Evolutionary conservation across 257 asterid genomes (phyloP).

Genomic region (Solanum tarapatanum): DNA sequence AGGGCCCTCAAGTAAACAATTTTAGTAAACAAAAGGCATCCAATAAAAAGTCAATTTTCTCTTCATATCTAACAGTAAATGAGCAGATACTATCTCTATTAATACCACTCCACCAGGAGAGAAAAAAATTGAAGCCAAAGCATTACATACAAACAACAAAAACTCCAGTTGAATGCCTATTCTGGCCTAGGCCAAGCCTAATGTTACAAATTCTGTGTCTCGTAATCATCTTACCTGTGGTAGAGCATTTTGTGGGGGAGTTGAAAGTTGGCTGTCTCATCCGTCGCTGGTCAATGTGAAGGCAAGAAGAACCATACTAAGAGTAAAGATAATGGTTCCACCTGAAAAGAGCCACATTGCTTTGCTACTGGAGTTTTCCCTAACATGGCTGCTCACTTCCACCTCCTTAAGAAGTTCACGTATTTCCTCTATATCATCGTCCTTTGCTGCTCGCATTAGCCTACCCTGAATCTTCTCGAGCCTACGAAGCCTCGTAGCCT

Average conservation of each 20-base stretch:
- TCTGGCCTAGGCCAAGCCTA: background rate
- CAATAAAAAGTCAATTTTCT: background rate
- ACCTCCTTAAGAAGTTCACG: slow-evolving; percentile 59
- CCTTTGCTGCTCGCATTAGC: slow-evolving; percentile 77
- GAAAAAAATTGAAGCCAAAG: background rate
- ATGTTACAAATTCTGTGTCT: background rate
- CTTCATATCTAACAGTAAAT: background rate
- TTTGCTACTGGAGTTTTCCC: slow-evolving; percentile 23
- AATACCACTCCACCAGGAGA: background rate
- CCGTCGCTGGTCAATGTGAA: slow-evolving; percentile 72
- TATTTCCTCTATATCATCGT: slow-evolving; percentile 64
- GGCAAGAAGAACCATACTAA: slow-evolving; percentile 51
- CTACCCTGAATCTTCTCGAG: slow-evolving; percentile 57
- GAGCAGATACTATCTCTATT: background rate
- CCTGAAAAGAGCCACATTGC: slow-evolving; percentile 70
- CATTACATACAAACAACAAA: background rate
- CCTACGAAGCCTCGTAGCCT: slow-evolving; percentile 27
- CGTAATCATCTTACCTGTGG: background rate
- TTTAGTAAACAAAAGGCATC: background rate
- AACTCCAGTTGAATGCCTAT: background rate
- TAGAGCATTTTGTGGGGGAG: background rate
- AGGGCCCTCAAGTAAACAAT: background rate
- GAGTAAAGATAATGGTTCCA: slow-evolving; percentile 55
- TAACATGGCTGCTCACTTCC: slow-evolving; percentile 30
- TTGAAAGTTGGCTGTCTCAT: slow-evolving; percentile 9